Percentiles rank a stretch among this genome's conserved stretches.
Conservation (phyloP, 148 eudicot species). For the Salicornia ramosissima region DNA sequence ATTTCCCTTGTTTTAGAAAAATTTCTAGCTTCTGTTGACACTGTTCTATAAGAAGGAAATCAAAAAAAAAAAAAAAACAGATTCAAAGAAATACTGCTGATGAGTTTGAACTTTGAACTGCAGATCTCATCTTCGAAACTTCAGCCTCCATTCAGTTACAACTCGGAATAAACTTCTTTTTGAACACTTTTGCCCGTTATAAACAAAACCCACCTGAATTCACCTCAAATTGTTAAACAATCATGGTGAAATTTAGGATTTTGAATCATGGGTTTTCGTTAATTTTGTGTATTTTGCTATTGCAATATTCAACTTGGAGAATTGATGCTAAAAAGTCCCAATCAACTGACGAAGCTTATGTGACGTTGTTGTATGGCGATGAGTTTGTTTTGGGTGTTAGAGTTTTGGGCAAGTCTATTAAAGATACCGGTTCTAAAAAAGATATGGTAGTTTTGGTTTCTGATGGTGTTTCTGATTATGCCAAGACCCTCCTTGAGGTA, state of each 20-base stretch:
- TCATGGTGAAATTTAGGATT: constrained; percentile 37
- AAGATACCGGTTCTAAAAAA: constrained; percentile 60
- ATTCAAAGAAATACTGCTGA: no score
- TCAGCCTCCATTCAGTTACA: no score
- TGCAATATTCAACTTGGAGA: constrained; percentile 21
- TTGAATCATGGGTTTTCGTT: constrained; percentile 40
- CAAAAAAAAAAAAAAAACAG: no score
- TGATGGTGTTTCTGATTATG: constrained; percentile 81
- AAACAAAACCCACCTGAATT: constrained; percentile 5
- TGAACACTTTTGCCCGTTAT: not conserved
- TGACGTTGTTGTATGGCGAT: constrained; percentile 84
- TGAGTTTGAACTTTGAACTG: no score
- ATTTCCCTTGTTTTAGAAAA: no score
- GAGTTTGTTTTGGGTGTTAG: constrained; percentile 85
- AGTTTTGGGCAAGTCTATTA: constrained; percentile 78
- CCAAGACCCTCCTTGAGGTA: constrained; percentile 67
- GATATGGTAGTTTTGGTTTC: constrained; percentile 89
- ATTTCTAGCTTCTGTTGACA: no score
- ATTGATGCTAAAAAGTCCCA: constrained; percentile 34
- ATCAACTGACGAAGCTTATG: constrained; percentile 64
- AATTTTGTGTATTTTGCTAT: constrained; percentile 22
- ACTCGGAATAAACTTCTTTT: no score
- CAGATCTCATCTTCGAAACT: no score
- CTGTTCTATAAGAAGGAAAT: no score
- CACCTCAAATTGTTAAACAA: not conserved